Evolutionary conservation across 2,329 filamentous ascomycete species (phyloP), one percentile per base, ranked within the genome.

Genomic region (Cytospora piceicola): DNA sequence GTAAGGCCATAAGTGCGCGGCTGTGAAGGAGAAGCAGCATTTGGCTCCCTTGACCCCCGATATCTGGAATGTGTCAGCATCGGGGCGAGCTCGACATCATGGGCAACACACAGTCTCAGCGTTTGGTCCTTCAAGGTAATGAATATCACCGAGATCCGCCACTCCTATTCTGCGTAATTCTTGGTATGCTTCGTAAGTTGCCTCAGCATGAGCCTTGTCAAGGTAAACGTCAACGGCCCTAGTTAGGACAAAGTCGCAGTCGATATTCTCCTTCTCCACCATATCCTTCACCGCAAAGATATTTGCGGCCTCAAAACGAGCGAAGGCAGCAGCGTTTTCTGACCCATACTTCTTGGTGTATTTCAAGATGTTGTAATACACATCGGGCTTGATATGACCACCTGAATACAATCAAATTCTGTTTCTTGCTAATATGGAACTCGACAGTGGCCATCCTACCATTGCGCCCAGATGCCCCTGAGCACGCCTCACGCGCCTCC

Each of bases 281-380:
- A 87, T 39, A 78, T 87, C 57, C 51, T 65, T 65, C 1, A 65
- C 57, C 1, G 55, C 63, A 12, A 42, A 58, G 22, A 65, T 57
- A 17, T 65, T 58, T 17, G 79, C 86, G 46, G 83, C 85, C 32
- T 81, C 82, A 4, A 84, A 81, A 24, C 85, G 85, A 14, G 87
- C 88, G 70, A 87, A 86, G 79, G 77, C 83, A 3, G 51, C 57
- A 27, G 63, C 63, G 17, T 58, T 46, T 15, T 46, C 32, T 12
- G 56, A 11, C 15, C 63, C 63, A 22, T 60, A 65, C 30, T 53
- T 65, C 32, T 59, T 20, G 24, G 63, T 55, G 9, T 65, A 65
- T 22, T 36, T 58, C 20, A 59, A 49, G 36, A 65, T 59, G 20
- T 59, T 60, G 51, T 65, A 65, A 51, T 65, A 65, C 24, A 65